Percentiles rank a stretch among this genome's conserved stretches.
Evolutionary conservation across 2,329 filamentous ascomycete genomes (phyloP).

Genomic region (Phialophora verrucosa): DNA sequence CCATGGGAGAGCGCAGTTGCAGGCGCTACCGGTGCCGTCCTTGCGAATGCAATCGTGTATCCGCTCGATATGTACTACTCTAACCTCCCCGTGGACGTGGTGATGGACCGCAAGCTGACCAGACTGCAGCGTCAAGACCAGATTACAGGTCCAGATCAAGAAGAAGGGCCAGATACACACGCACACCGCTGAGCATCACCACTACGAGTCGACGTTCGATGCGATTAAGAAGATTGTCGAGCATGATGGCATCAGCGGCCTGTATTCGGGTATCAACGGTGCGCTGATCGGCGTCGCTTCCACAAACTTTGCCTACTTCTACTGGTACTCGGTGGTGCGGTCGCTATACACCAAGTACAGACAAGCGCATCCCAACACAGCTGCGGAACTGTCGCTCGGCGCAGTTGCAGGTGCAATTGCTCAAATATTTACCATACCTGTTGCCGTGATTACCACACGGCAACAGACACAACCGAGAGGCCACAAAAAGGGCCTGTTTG

Average conservation of each 20-base stretch:
- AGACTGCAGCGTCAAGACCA: conserved; percentile 80
- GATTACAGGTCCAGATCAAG: conserved; percentile 92
- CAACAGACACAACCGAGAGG: conserved; percentile 89
- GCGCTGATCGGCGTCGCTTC: conserved; percentile 90
- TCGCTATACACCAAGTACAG: conserved; percentile 70
- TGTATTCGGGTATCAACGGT: conserved; percentile 88
- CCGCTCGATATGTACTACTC: conserved; percentile 86
- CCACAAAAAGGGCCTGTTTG: conserved; percentile 83
- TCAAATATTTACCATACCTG: conserved; percentile 94
- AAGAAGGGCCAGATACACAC: conserved; percentile 55
- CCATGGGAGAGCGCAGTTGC: conserved; percentile 94
- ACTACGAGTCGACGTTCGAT: conserved; percentile 88
- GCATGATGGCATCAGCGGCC: conserved; percentile 77
- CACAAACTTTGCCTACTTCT: conserved; percentile 99
- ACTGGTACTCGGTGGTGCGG: conserved; percentile 94
- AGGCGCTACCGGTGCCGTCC: conserved; percentile 87
- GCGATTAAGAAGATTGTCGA: conserved; percentile 83
- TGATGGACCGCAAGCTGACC: conserved; percentile 18
- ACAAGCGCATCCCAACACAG: conserved; percentile 71
- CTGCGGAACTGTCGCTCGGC: conserved; percentile 81
- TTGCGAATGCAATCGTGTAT: conserved; percentile 95
- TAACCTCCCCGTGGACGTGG: not conserved
- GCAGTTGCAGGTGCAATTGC: conserved; percentile 88
- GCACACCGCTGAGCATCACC: conserved; percentile 61
- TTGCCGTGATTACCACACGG: conserved; percentile 91